Conservation (phyloP, 768 basidiomycete genomes). For the Pisolithus marmoratus region DNA sequence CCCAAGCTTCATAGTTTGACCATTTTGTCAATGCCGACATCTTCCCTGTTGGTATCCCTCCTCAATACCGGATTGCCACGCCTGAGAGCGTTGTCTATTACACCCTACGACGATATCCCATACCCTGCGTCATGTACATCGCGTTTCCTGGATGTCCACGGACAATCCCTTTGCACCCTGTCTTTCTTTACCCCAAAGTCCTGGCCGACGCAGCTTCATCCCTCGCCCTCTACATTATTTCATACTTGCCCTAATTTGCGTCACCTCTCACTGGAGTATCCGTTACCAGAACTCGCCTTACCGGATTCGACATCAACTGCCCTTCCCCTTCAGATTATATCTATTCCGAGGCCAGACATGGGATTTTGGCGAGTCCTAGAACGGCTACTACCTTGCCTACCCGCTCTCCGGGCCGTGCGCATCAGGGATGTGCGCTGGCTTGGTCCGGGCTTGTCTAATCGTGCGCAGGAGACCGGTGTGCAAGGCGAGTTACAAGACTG, state of each 20-base stretch:
- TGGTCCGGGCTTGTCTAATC: constrained; percentile 53
- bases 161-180: constrained; percentile 51
- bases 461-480: constrained; percentile 68
- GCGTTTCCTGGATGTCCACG: constrained; percentile 56
- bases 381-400: constrained; percentile 48
- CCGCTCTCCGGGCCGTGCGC: constrained; percentile 50
- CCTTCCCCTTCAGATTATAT: constrained; percentile 52
- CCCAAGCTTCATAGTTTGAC: constrained; percentile 53
- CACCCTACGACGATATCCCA: constrained; percentile 67
- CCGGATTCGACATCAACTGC: constrained; percentile 26
- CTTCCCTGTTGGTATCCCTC: constrained; percentile 56
- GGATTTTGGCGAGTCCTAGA: constrained; percentile 57
- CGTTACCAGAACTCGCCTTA: constrained; percentile 48
- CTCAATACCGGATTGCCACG: constrained; percentile 56
- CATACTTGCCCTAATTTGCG: constrained; percentile 46
- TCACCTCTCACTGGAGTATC: constrained; percentile 70
- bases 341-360: constrained; percentile 66
- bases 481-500: constrained; percentile 80
- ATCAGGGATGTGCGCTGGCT: constrained; percentile 71
- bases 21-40: constrained; percentile 61
- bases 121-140: constrained; percentile 54
- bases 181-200: constrained; percentile 64
- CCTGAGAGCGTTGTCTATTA: constrained; percentile 59
- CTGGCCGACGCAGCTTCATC: constrained; percentile 56
- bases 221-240: constrained; percentile 47